Evolutionary conservation across 2,329 filamentous ascomycete genomes (phyloP).

Genomic region (Ophiostoma angusticollis): DNA sequence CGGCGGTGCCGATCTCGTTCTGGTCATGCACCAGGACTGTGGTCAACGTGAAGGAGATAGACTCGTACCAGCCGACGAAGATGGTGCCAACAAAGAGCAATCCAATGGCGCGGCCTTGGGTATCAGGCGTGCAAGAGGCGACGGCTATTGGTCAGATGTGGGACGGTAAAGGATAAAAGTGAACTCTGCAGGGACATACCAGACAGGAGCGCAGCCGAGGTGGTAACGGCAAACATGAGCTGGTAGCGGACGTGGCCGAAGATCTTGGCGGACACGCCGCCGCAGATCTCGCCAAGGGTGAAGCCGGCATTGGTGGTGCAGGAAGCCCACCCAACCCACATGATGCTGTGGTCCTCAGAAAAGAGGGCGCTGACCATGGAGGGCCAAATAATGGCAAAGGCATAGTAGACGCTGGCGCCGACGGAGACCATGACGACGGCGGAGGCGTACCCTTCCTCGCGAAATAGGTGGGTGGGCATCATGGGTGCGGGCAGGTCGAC

Average conservation of each 20-base stretch:
- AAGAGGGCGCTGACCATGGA: slow-evolving; percentile 22
- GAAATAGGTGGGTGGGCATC: slow-evolving; percentile 24
- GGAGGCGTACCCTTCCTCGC: slow-evolving; percentile 19
- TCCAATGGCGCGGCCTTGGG: slow-evolving; percentile 11
- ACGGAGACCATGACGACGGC: slow-evolving; percentile 22
- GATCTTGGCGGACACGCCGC: slow-evolving; percentile 1
- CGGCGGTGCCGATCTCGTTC: slow-evolving; percentile 7
- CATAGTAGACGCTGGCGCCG: slow-evolving; percentile 26
- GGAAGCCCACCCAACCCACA: slow-evolving; percentile 8
- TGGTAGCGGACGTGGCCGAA: slow-evolving; percentile 6
- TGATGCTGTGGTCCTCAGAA: slow-evolving; percentile 7
- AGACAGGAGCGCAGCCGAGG: slow-evolving; percentile 3
- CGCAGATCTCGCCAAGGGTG: slow-evolving; percentile 6
- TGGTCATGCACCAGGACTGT: slow-evolving; percentile 19
- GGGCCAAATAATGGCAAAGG: slow-evolving; percentile 26
- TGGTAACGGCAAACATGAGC: slow-evolving; percentile 3
- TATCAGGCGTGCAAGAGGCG: not conserved
- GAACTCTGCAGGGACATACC: slow-evolving; percentile 8
- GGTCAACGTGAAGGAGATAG: slow-evolving; percentile 22
- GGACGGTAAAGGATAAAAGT: slow-evolving; percentile 7
- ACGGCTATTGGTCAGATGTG: not conserved
- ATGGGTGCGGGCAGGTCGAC: slow-evolving; percentile 21
- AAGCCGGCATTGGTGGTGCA: slow-evolving; percentile 2
- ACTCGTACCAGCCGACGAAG: slow-evolving; percentile 23
- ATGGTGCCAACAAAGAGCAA: slow-evolving; percentile 20